These are phyloP conservation scores for Cryptococcus depauperatus DNA, from an alignment of 1,284 basidiomycete species.

Conservation along the genomic window DNA sequence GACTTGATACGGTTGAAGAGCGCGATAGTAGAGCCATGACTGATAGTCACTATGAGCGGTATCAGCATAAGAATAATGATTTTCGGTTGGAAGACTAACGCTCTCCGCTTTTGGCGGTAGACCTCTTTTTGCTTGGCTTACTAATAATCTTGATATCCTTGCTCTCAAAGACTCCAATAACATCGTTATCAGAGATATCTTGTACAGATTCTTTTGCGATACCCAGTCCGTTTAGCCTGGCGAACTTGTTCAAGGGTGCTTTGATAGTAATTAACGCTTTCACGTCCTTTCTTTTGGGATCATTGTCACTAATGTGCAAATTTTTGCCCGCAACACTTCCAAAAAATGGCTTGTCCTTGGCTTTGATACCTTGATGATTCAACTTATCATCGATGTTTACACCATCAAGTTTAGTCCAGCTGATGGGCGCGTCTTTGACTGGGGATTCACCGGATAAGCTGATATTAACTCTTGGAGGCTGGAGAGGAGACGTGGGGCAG, in stretches of 20 bases:
- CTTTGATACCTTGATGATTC: slow-evolving; percentile 25
- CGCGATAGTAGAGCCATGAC: slow-evolving; percentile 90
- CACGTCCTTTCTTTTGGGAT: slow-evolving; percentile 59
- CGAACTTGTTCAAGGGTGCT: slow-evolving; percentile 55
- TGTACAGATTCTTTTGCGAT: slow-evolving; percentile 44
- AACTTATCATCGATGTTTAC: slow-evolving; percentile 34
- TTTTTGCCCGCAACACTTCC: slow-evolving; percentile 41
- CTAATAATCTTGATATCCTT: slow-evolving; percentile 94
- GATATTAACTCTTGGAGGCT: slow-evolving; percentile 72
- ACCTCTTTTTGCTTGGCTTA: slow-evolving; percentile 92
- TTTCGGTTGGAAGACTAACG: slow-evolving; percentile 52
- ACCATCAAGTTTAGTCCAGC: slow-evolving; percentile 38
- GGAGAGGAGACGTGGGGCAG: slow-evolving; percentile 40
- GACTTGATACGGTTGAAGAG: slow-evolving; percentile 89
- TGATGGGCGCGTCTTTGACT: slow-evolving; percentile 51
- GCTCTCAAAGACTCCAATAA: slow-evolving; percentile 78
- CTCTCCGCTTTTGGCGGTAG: slow-evolving; percentile 85
- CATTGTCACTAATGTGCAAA: slow-evolving; percentile 40
- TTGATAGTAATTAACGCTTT: slow-evolving; percentile 83
- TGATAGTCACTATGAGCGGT: slow-evolving; percentile 65
- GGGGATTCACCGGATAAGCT: slow-evolving; percentile 83
- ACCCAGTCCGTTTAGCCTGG: slow-evolving; percentile 26
- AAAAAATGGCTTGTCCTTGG: slow-evolving; percentile 34
- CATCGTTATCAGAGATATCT: slow-evolving; percentile 60
- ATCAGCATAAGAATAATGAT: neutral